Percentiles rank a stretch among this genome's conserved stretches.
Conservation (phyloP, 164 flowering plant species). For the Vitis rotundifolia region DNA sequence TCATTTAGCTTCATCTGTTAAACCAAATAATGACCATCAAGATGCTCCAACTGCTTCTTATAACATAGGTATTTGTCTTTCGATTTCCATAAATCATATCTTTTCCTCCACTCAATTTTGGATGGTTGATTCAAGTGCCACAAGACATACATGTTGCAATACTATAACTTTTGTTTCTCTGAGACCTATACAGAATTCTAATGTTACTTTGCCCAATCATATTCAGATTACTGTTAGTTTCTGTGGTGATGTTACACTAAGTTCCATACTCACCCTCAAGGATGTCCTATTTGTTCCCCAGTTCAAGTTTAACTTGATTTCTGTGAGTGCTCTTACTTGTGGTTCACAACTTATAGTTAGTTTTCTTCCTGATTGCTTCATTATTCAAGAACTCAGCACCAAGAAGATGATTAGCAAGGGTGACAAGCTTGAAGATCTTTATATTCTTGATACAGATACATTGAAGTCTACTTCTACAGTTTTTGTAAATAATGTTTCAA, state of each 20-base stretch:
- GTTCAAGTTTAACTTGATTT: not conserved
- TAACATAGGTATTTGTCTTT: not conserved
- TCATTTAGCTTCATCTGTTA: not conserved
- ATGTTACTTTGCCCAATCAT: slow-evolving; percentile 1
- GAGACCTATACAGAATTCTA: not conserved
- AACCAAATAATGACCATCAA: not conserved
- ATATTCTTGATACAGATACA: not conserved
- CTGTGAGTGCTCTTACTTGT: not conserved
- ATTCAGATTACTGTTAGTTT: not conserved
- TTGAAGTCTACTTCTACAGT: not conserved
- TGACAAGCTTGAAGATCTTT: not conserved
- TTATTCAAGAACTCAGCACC: not conserved
- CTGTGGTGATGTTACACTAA: not conserved
- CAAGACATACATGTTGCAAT: not conserved
- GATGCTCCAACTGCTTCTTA: not conserved
- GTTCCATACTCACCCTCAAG: not conserved
- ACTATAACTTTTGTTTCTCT: not conserved
- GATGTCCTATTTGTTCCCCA: not conserved
- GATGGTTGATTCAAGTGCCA: not conserved
- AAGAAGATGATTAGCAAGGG: slow-evolving; percentile 5
- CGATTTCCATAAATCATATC: not conserved
- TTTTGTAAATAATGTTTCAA: not conserved
- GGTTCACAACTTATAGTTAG: not conserved
- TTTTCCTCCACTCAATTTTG: not conserved
- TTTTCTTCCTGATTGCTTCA: not conserved